Base-by-base conservation (phyloP, 139 green algal genomes). In the Chlamydomonas applanata region DNA sequence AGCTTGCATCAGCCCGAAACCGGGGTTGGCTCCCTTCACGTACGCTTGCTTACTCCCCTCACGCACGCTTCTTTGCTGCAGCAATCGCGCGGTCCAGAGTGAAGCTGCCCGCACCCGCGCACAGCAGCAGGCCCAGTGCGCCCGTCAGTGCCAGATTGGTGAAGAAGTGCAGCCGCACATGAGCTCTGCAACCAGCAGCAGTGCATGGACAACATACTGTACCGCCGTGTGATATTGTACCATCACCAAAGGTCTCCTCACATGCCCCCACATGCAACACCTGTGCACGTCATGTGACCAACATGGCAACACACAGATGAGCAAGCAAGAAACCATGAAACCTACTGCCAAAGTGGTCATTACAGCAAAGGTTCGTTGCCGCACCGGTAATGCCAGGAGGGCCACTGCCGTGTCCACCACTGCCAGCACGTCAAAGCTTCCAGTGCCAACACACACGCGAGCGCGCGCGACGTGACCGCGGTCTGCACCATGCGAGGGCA, bases 391-490 rank as follows among this genome's bases (percentile, higher is more conserved):
- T 79, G 64, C 79, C 69, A 82, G 22, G 81, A 83, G n/a, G 81
- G 81, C 76, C 76, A 89, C n/a, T 53, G 32, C 17, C 64, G 69
- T 27, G 19, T 35, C 83, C 81, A 86, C 54, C 78, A 85, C 2
- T 65, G 77, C 83, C 86, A 91, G 78, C 86, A 91, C 11, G 81
- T 88, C 24, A 85, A 1, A 2, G 83, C 86, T 66, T 89, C 86
- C 9, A 78, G 45, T 20, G 64, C 60, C 49, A 91, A 71, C 52
- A 79, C 64, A 0, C 4, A 35, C 1, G 30, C 52, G 25, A 79
- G 73, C 4, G 9, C 34, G 22, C 73, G 73, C 52, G 62, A 79
- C 20, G 52, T 68, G 3, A 79, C 62, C 1, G 45, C 34, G 2
- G 64, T 73, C 73, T 79, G 71, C 16, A 25, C 22, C 19, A 9